Conservation (phyloP, 208 protist genomes). For the Herpetomonas tarakana region DNA sequence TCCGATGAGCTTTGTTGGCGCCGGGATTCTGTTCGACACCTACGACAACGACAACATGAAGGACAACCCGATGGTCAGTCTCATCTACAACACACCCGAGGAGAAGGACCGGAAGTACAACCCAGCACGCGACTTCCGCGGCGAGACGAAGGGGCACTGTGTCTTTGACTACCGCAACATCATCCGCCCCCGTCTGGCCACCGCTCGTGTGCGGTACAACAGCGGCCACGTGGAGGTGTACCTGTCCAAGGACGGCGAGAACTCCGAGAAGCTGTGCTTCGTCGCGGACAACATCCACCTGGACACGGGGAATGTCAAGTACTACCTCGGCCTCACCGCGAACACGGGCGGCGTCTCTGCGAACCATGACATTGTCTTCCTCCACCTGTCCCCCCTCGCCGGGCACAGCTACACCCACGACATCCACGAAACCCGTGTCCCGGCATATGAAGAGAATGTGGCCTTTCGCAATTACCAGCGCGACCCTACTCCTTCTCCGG, state of each 20-base stretch:
- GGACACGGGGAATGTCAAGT: constrained; percentile 17
- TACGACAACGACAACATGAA: constrained; percentile 85
- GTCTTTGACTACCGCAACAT: constrained; percentile 49
- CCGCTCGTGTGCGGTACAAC: constrained; percentile 54
- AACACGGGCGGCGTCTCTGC: constrained; percentile 54
- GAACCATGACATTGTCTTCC: constrained; percentile 75
- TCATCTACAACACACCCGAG: constrained; percentile 34
- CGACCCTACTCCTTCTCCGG: neutral
- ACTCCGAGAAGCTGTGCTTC: constrained; percentile 47
- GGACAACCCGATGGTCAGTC: constrained; percentile 76
- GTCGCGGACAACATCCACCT: constrained; percentile 31
- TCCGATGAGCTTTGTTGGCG: constrained; percentile 57
- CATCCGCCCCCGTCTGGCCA: constrained; percentile 20
- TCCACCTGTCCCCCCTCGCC: constrained; percentile 55
- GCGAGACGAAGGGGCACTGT: constrained; percentile 47
- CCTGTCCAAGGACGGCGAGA: constrained; percentile 40
- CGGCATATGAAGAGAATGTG: neutral
- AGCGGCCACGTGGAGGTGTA: constrained; percentile 34
- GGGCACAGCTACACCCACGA: constrained; percentile 56
- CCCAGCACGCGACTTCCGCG: constrained; percentile 56
- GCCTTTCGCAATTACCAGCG: neutral
- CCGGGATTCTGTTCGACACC: constrained; percentile 84
- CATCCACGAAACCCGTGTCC: constrained; percentile 26
- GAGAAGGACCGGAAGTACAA: constrained; percentile 17
- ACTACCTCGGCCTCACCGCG: constrained; percentile 69